Evolutionary conservation across 768 basidiomycete genomes (phyloP).

Genomic region (Pisolithus marmoratus): DNA sequence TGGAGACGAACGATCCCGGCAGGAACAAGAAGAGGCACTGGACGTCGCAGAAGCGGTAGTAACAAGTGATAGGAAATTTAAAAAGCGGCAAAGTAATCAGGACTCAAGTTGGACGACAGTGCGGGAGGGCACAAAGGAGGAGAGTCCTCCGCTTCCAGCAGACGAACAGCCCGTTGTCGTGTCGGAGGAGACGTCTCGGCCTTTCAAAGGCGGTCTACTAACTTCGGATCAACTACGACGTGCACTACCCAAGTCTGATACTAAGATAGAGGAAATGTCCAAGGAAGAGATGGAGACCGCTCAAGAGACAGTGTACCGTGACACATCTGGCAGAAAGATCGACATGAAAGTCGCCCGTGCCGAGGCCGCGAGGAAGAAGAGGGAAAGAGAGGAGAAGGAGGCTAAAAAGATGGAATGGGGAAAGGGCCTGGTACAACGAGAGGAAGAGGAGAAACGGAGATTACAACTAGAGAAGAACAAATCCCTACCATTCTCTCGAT

Average conservation of each 20-base stretch:
- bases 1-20: slow-evolving; percentile 42
- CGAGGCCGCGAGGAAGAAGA: slow-evolving; percentile 75
- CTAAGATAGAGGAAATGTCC: slow-evolving; percentile 33
- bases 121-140: slow-evolving; percentile 45
- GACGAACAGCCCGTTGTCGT: slow-evolving; percentile 69
- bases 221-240: slow-evolving; percentile 71
- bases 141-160: slow-evolving; percentile 45
- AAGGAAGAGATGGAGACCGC: slow-evolving; percentile 49
- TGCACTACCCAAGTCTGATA: slow-evolving; percentile 41
- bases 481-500: slow-evolving; percentile 63
- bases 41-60: slow-evolving; percentile 60
- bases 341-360: slow-evolving; percentile 82
- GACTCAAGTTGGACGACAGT: slow-evolving; percentile 67
- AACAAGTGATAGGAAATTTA: slow-evolving; percentile 72
- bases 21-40: slow-evolving; percentile 48
- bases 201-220: slow-evolving; percentile 72
- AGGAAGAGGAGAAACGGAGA: slow-evolving; percentile 65
- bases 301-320: slow-evolving; percentile 93
- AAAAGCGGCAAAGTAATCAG: slow-evolving; percentile 56
- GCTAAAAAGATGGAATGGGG: slow-evolving; percentile 97
- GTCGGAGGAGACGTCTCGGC: slow-evolving; percentile 34
- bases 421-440: slow-evolving; percentile 87
- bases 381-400: slow-evolving; percentile 81
- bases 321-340: slow-evolving; percentile 80
- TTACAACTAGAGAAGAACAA: slow-evolving; percentile 65